phyloP scores from a whole-genome alignment of 805 yeast species.

The Candida takata region DNA sequence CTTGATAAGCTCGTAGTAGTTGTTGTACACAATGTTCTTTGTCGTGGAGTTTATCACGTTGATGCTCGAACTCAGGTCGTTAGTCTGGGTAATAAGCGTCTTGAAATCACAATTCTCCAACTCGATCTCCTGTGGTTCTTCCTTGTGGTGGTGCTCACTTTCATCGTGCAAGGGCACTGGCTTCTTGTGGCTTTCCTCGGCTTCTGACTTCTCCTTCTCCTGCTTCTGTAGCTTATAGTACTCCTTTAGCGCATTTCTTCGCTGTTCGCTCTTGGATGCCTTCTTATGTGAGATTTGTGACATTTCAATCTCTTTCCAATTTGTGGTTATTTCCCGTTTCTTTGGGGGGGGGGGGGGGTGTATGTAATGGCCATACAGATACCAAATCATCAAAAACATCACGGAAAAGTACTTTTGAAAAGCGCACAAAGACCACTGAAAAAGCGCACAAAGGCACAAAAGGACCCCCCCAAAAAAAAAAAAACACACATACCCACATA shows the following conservation, averaged over 20 bases:
- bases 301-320: too few relatives aligned
- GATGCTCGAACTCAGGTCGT: conserved; percentile 36
- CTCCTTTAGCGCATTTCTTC: conserved; percentile 36
- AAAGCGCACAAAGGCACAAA: too few relatives aligned
- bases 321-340: too few relatives aligned
- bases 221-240: conserved; percentile 34
- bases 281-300: conserved; percentile 20
- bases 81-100: conserved; percentile 30
- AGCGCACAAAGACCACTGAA: too few relatives aligned
- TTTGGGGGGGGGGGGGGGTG: too few relatives aligned
- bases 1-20: conserved; percentile 66
- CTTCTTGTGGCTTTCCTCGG: not conserved
- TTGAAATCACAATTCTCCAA: conserved; percentile 25
- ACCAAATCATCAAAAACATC: too few relatives aligned
- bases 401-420: too few relatives aligned
- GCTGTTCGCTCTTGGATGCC: conserved; percentile 14
- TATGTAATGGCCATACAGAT: too few relatives aligned
- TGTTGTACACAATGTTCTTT: conserved; percentile 67
- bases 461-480: too few relatives aligned
- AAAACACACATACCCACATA: too few relatives aligned
- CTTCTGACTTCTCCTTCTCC: conserved; percentile 8
- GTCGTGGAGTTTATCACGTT: conserved; percentile 52
- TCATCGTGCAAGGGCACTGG: too few relatives aligned
- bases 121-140: conserved; percentile 22
- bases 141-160: too few relatives aligned